Evolutionary conservation across 1,284 basidiomycete species (phyloP), one percentile per base, ranked within the genome.

Genomic region (Irpex sp.): DNA sequence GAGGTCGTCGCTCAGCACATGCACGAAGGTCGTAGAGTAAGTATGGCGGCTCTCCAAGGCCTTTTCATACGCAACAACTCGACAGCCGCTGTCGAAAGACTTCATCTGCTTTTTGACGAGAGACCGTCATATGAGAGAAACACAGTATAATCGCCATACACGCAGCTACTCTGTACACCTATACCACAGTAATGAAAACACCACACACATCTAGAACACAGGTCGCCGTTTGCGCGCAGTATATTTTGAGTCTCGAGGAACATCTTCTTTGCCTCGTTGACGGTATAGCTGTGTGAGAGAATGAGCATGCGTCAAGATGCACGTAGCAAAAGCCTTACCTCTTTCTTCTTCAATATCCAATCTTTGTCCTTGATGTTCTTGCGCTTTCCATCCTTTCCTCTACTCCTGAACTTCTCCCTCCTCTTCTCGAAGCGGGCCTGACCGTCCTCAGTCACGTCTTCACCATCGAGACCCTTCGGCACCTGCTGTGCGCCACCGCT

Each of bases 1-100:
- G 70, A 76, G 37, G 76, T 85, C 5, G 82, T 94, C 4, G 72
- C 80, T 52, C 78, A 79, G 9, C 82, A 85, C 66, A 82, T 83
- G 73, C 72, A 77, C 58, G 69, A 74, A 2, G 90, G 88, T 0
- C 78, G 79, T 68, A 78, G 83, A 37, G 83, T 97, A 63, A 97
- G 94, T 72, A 98, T 98, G 96, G 96, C 96, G 31, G 87, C 91
- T 40, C 78, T 98, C 63, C 96, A 98, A 72, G 96, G 96, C 15
- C 83, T 93, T 60, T 98, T 98, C 76, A 98, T 98, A 68, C 82
- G 92, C 63, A 87, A 85, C 71, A 80, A 78, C 40, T 84, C 91
- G 31, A 77, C 74, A 68, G 85, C 89, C 44, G 93, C 90, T 11
- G 74, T 94, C 3, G 74, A 67, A 54, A 80, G 77, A 47, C 85